phyloP scores from a whole-genome alignment of 148 eudicot genomes.

The Persicaria tinctoria region DNA sequence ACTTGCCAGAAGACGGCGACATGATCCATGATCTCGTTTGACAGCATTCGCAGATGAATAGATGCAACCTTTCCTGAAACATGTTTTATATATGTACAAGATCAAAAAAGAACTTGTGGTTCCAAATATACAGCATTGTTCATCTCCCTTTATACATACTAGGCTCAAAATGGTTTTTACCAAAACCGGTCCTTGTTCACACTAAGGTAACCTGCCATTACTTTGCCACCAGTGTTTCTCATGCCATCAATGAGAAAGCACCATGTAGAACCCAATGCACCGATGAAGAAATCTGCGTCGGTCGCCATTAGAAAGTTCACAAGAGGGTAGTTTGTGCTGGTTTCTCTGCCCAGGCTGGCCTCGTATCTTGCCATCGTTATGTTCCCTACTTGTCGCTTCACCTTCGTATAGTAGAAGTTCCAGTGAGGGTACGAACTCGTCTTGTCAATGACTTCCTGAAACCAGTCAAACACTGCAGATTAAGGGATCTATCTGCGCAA shows the following conservation, averaged over 20 bases:
- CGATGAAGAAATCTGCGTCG: slow-evolving; percentile 79
- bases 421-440: slow-evolving; percentile 49
- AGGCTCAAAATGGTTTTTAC: slow-evolving; percentile 23
- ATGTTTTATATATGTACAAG: neutral
- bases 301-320: slow-evolving; percentile 94
- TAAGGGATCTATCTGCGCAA: neutral
- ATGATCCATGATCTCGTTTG: neutral
- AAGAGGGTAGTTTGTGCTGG: slow-evolving; percentile 86
- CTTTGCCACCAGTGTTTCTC: slow-evolving; percentile 95
- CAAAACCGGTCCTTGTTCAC: slow-evolving; percentile 93
- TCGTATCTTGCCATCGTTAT: slow-evolving; percentile 79
- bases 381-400: slow-evolving; percentile 70
- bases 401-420: slow-evolving; percentile 71
- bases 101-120: neutral
- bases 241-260: slow-evolving; percentile 86
- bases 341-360: slow-evolving; percentile 80
- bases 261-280: slow-evolving; percentile 96
- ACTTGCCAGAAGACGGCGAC: too few relatives aligned
- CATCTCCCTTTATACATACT: neutral
- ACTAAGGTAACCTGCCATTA: slow-evolving; percentile 90
- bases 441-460: slow-evolving; percentile 60
- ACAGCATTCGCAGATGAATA: neutral
- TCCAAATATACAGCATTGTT: neutral
- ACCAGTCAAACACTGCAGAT: neutral
- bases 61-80: neutral